These are phyloP conservation scores for Bacidia rubella DNA, from an alignment of 495 filamentous ascomycete genomes.

Conservation along the genomic window DNA sequence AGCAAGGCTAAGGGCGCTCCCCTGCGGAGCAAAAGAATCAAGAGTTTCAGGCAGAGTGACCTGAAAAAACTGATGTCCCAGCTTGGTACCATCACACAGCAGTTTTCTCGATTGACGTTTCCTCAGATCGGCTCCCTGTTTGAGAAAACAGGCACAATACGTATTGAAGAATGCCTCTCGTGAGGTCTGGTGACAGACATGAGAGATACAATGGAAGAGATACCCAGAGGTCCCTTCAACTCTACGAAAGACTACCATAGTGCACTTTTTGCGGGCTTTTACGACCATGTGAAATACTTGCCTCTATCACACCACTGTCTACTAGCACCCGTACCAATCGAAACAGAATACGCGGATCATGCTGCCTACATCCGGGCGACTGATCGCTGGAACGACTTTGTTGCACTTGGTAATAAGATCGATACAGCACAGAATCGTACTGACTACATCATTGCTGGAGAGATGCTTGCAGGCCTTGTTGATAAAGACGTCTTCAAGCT, in stretches of 20 bases:
- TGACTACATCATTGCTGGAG: conserved; percentile 23
- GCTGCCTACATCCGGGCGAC: neutral
- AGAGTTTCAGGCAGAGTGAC: neutral
- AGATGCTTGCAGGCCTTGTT: conserved; percentile 14
- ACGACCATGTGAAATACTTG: neutral
- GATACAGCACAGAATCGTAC: conserved; percentile 21
- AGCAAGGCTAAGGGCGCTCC: conserved; percentile 20
- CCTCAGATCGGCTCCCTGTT: neutral
- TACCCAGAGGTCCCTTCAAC: neutral
- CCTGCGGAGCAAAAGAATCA: neutral
- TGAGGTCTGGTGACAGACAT: neutral
- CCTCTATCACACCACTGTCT: neutral
- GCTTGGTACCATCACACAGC: neutral
- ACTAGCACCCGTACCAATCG: neutral
- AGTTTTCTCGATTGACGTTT: neutral
- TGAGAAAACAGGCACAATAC: neutral
- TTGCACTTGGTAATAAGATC: conserved; percentile 20
- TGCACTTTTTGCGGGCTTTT: neutral
- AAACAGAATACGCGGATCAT: neutral
- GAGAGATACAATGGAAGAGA: neutral
- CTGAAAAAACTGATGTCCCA: neutral
- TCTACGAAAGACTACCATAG: neutral
- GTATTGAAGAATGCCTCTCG: neutral
- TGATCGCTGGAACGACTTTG: conserved; percentile 15
- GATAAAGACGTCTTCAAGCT: conserved; percentile 17